Percentiles rank a stretch among this genome's conserved stretches.
phyloP scores from a whole-genome alignment of 2,329 filamentous ascomycete genomes.

The Aspergillus puulaauensis region DNA sequence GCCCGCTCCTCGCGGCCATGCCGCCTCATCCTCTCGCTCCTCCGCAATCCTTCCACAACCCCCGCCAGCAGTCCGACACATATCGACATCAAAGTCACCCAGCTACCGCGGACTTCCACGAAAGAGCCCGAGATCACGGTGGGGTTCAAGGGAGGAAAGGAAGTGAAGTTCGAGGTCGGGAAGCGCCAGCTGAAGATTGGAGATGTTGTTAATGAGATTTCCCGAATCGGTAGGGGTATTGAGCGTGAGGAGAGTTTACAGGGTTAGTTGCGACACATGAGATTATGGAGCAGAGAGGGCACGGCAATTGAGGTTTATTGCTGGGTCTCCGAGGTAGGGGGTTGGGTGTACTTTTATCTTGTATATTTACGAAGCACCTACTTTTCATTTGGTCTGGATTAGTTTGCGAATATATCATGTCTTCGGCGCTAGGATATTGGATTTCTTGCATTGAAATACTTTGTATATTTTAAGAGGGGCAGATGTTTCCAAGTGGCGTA shows the following conservation, averaged over 20 bases:
- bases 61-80: constrained; percentile 72
- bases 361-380: background rate
- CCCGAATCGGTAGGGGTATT: constrained; percentile 80
- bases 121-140: constrained; percentile 69
- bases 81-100: constrained; percentile 74
- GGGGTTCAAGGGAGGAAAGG: constrained; percentile 95
- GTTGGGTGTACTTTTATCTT: background rate
- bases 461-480: background rate
- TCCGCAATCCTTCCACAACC: constrained; percentile 77
- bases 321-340: constrained; percentile 22
- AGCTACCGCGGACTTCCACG: constrained; percentile 69
- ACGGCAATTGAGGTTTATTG: background rate
- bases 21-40: constrained; percentile 79
- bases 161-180: constrained; percentile 77
- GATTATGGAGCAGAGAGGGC: background rate
- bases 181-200: constrained; percentile 78
- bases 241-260: constrained; percentile 79
- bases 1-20: constrained; percentile 74
- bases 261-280: constrained; percentile 31
- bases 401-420: background rate
- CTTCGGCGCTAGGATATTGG: background rate
- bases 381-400: background rate
- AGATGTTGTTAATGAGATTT: constrained; percentile 82
- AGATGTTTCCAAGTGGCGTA: background rate
- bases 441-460: background rate